Base-by-base conservation (phyloP, 2,329 filamentous ascomycete species). In the Exophiala sp. region DNA sequence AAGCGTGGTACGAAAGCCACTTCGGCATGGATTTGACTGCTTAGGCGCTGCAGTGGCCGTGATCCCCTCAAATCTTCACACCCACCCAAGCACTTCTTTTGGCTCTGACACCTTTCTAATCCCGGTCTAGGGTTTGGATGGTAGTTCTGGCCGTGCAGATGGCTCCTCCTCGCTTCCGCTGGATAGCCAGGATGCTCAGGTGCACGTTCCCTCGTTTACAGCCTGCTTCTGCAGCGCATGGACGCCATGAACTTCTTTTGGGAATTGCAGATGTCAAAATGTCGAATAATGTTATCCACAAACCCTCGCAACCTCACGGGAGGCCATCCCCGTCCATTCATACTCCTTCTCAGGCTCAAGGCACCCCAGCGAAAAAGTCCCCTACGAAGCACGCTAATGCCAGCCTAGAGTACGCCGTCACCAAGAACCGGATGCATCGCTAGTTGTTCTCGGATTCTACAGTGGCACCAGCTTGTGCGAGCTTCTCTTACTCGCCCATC, bases 251-350 rank as follows among this genome's bases (percentile, higher is more conserved):
- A 34, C 50, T 55, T 16, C 14, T 38, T 38, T 12, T 29, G 24
- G 24, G 24, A 29, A 29, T 29, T 29, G 24, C 24, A 29, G 24
- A 29, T 29, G 24, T 29, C 24, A 29, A 29, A 8, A 29, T 29
- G 24, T 29, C 24, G 24, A 29, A 29, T 29, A 29, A 29, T 8
- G 24, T 29, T 29, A 29, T 29, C 24, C 24, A 29, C 24, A 29
- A 29, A 29, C 7, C 24, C 24, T 29, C 24, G 24, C 24, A 29
- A 5, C 36, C 40, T 35, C 42, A 11, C 33, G 52, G 53, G 50
- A 35, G 33, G 47, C 50, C 57, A 42, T 51, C 47, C 57, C 52
- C 57, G 52, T 50, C 49, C 24, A 29, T 29, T 29, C 24, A 29
- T 29, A 5, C 24, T 29, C 24, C 5, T 29, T 29, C 24, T 29